Evolutionary conservation across 106 monocot genomes (phyloP), one percentile per base, ranked within the genome.

Genomic region (Apostasia shenzhenica): DNA sequence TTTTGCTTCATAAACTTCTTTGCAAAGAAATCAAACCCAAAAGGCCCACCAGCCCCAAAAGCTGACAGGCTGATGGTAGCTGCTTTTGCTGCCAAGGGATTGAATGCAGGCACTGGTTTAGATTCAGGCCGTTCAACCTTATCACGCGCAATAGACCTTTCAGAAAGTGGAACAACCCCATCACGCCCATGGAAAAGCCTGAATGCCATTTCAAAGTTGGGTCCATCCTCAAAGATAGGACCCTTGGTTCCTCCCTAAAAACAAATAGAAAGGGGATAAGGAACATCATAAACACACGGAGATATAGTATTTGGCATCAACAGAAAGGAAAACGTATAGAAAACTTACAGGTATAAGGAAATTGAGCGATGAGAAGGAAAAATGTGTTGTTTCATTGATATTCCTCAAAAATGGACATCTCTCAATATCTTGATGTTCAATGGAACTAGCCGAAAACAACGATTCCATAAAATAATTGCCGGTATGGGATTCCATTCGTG

Each of bases 151-250:
- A 70, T 71, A 52, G 82, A 77, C 68, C 75, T 79, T 47, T 76
- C 76, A 59, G 79, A 80, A 45, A 94, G 85, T 10, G 94, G 94
- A 13, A 94, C 82, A 48, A 90, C 85, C 50, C 94, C 94, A 83
- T 87, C 79, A 46, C 48, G 72, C 5, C 94, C 94, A 69, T 94
- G 94, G 79, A 94, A 94, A 64, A 94, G 78, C 66, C 72, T 84
- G 55, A 94, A 94, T 59, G 94, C 87, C 77, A 77, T 80, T 2
- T 94, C 90, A 81, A 94, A 94, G 57, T 85, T 80, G 54, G 90
- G 93, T 4, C 81, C 93, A 84, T 94, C 93, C 64, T 94, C 93
- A 80, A 94, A 94, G 58, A 94, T 94, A n/a, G 93, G 93, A 61
- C 94, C 94, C 63, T 83, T 87, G 49, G 74, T 77, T 71, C 79